Evolutionary conservation across 176 grass and related monocot genomes (phyloP).

Genomic region (Aegilops sharonensis): DNA sequence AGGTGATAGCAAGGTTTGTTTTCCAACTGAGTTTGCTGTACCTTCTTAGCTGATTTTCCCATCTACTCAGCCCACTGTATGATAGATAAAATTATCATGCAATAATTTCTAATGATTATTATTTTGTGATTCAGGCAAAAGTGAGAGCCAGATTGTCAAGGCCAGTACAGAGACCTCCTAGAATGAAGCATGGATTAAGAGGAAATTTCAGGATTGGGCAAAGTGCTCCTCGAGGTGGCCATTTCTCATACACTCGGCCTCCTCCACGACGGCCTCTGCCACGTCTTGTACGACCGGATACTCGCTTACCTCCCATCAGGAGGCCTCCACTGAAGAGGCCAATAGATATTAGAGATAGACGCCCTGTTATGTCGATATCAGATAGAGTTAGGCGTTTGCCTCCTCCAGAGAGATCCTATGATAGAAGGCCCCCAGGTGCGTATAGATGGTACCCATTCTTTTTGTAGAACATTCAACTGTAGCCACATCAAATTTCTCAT

Average conservation of each 20-base stretch:
- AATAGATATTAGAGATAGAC: slow-evolving; percentile 67
- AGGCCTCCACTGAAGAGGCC: slow-evolving; percentile 63
- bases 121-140: slow-evolving; percentile 57
- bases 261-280: slow-evolving; percentile 40
- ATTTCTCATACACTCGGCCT: slow-evolving; percentile 48
- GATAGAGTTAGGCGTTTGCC: slow-evolving; percentile 69
- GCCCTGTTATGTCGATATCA: slow-evolving; percentile 48
- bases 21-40: neutral
- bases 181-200: slow-evolving; percentile 64
- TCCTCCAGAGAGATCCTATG: slow-evolving; percentile 62
- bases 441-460: slow-evolving; percentile 16
- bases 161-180: slow-evolving; percentile 73
- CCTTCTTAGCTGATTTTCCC: neutral
- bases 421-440: slow-evolving; percentile 64
- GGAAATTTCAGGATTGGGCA: slow-evolving; percentile 76
- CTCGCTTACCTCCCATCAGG: slow-evolving; percentile 44
- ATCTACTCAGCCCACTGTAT: slow-evolving; percentile 1
- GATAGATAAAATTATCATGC: neutral
- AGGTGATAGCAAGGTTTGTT: slow-evolving; percentile 72
- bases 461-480: neutral
- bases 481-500: neutral
- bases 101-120: slow-evolving; percentile 5
- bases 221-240: slow-evolving; percentile 47
- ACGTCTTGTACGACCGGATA: slow-evolving; percentile 38
- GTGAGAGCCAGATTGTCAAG: slow-evolving; percentile 83